phyloP scores from a whole-genome alignment of 83 land plant genomes.

The Thuja plicata region DNA sequence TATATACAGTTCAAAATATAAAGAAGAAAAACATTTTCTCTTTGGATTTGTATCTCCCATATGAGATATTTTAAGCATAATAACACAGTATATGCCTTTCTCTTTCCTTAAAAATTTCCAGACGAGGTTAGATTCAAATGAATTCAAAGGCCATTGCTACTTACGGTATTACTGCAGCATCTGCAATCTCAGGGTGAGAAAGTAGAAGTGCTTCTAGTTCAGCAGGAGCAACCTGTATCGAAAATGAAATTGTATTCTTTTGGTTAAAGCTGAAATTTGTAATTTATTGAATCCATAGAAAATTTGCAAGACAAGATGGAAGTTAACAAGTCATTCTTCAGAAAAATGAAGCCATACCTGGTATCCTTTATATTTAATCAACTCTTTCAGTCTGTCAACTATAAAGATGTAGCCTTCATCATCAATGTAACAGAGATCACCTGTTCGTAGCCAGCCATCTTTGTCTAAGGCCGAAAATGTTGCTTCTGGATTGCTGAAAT shows the following conservation, averaged over 20 bases:
- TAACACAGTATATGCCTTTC: background rate
- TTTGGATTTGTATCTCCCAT: background rate
- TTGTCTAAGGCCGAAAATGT: constrained; percentile 36
- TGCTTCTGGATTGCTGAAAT: constrained; percentile 44
- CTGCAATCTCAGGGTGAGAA: constrained; percentile 66
- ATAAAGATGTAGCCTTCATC: constrained; percentile 40
- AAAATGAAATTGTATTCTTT: background rate
- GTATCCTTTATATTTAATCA: constrained; percentile 60
- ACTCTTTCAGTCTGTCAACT: constrained; percentile 57
- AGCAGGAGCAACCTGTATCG: constrained; percentile 72
- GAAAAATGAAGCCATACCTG: constrained; percentile 27
- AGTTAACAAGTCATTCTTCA: background rate
- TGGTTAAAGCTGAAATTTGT: background rate
- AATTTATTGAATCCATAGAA: background rate
- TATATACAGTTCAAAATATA: background rate
- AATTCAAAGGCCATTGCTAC: constrained; percentile 14
- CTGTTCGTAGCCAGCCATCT: constrained; percentile 67
- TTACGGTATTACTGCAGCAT: constrained; percentile 90
- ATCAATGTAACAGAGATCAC: constrained; percentile 60
- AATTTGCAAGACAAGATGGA: background rate
- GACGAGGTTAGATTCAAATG: background rate
- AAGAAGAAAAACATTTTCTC: background rate
- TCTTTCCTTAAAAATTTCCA: background rate
- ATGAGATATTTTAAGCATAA: background rate
- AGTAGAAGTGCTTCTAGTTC: constrained; percentile 82